Conservation (phyloP, 148 eudicot genomes). For the Diospyros lotus region DNA sequence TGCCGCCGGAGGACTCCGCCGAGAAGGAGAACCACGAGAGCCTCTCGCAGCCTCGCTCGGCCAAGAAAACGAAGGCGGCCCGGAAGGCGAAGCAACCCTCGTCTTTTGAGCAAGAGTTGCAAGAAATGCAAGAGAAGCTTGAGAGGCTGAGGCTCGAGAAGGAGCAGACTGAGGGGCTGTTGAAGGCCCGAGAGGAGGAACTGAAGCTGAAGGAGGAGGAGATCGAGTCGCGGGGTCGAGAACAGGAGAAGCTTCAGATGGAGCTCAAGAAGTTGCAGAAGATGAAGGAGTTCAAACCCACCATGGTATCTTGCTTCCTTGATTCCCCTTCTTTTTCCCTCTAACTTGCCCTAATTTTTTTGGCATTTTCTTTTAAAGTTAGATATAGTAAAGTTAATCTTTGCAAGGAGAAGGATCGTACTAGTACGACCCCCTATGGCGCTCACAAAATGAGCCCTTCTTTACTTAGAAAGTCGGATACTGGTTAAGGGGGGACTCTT, state of each 20-base stretch:
- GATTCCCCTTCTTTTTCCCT: background rate
- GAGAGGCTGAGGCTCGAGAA: slow-evolving; percentile 75
- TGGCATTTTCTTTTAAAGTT: no score
- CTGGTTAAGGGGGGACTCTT: background rate
- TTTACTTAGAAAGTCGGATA: no score
- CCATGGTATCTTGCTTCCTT: slow-evolving; percentile 43
- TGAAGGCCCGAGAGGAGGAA: slow-evolving; percentile 69
- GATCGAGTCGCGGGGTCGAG: slow-evolving; percentile 33
- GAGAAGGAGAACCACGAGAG: slow-evolving; percentile 63
- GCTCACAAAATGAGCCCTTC: no score
- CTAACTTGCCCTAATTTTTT: no score
- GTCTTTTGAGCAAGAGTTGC: slow-evolving; percentile 61
- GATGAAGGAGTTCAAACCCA: slow-evolving; percentile 85
- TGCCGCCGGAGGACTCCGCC: slow-evolving; percentile 13
- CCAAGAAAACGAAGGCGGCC: slow-evolving; percentile 46
- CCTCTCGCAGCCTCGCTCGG: slow-evolving; percentile 38
- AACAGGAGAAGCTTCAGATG: slow-evolving; percentile 56
- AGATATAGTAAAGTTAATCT: no score
- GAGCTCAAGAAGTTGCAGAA: slow-evolving; percentile 90
- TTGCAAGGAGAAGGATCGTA: no score
- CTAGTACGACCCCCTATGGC: no score
- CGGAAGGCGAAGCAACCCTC: slow-evolving; percentile 24
- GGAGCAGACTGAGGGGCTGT: slow-evolving; percentile 64
- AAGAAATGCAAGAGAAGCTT: slow-evolving; percentile 79
- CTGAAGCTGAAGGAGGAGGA: slow-evolving; percentile 68